Conservation (phyloP, 2,329 filamentous ascomycete genomes). For the Paecilomyces variotii region DNA sequence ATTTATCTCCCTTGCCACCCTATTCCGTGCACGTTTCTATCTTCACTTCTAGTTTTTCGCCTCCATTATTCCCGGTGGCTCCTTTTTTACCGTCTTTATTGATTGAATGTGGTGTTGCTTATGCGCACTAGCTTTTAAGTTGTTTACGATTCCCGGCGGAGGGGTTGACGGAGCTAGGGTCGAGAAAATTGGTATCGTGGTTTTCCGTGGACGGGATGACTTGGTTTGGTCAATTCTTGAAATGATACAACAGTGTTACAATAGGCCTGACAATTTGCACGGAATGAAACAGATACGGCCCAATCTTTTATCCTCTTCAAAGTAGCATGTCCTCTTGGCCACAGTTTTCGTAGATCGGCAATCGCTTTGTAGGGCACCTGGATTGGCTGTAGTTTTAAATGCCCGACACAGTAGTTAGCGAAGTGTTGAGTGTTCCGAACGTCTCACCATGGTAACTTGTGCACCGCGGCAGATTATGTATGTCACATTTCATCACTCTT, state of each 20-base stretch:
- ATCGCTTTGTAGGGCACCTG: background rate
- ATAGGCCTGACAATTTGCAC: background rate
- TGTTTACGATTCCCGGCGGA: background rate
- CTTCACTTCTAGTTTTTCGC: background rate
- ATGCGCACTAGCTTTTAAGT: background rate
- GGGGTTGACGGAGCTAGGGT: background rate
- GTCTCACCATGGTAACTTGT: too few species aligned
- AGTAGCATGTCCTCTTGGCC: too few species aligned
- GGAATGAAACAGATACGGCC: background rate
- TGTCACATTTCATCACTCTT: too few species aligned
- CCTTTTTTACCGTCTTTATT: background rate
- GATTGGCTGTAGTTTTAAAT: too few species aligned
- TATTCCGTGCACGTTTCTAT: slow-evolving; percentile 2
- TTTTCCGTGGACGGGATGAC: background rate
- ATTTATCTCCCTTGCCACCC: slow-evolving; percentile 10
- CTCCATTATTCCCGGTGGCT: background rate
- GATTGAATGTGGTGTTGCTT: background rate
- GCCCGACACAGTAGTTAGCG: too few species aligned
- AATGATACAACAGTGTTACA: background rate
- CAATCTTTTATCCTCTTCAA: background rate
- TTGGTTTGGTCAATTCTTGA: background rate
- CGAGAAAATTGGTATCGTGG: background rate
- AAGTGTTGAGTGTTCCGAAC: too few species aligned
- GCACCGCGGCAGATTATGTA: too few species aligned
- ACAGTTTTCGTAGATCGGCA: background rate